Evolutionary conservation across 805 yeast species (phyloP), one percentile per base, ranked within the genome.

Genomic region (Zygotorulaspora sp.): DNA sequence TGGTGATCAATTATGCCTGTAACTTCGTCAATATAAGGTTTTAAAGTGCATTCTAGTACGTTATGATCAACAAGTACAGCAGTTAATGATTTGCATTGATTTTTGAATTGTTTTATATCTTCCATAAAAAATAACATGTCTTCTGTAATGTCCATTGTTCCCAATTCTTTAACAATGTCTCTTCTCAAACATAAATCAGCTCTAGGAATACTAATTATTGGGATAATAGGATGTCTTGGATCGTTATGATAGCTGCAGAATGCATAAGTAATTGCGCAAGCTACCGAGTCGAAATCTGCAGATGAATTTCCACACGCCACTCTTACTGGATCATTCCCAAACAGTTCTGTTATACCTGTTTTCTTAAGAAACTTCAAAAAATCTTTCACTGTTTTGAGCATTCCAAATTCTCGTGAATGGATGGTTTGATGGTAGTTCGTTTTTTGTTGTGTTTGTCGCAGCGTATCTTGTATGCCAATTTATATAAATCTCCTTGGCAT

Each of bases 271-370:
- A 92, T 66, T 0, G 97, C 80, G 38, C 82, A 72, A 2, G 86
- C 74, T 21, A 88, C 82, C 0, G 97, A 89, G 60, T 90, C 98
- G 65, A 92, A 65, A 60, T 90, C 88, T 42, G 92, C 89, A 4
- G 92, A 76, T 52, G 87, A 92, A 54, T 88, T 88, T 1, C 97
- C 97, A 0, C 52, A 52, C 5, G 54, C 58, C 11, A 56, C 47
- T 18, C 34, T 40, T 29, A 30, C 35, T 16, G 31, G 21, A n/a
- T 37, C 27, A n/a, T 22, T 32, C 12, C 19, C 27, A 6, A 29
- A 13, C 20, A 39, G 21, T 18, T 43, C 29, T 27, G 25, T 24
- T 5, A 40, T 15, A 29, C 38, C 37, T 10, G 40, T 27, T 17
- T 31, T 34, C 32, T 30, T 47, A 14, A 49, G 33, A 22, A 29